Percentiles rank a stretch among this genome's conserved stretches.
Evolutionary conservation across 1,139 yeast genomes (phyloP).

Genomic region (Yamadazyma atlantica): DNA sequence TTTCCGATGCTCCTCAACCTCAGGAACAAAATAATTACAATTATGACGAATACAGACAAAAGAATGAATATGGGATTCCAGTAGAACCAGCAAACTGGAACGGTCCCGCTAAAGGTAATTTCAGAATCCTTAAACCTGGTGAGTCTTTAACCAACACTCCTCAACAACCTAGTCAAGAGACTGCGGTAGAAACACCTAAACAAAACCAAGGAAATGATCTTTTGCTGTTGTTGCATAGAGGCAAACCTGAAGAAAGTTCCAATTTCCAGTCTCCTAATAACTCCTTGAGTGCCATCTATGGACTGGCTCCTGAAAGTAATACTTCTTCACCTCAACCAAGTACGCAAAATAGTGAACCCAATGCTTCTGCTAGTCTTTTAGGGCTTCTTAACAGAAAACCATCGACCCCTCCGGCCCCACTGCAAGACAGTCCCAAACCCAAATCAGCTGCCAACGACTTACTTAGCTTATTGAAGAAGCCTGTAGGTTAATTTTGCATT

Average conservation of each 20-base stretch:
- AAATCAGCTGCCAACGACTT: conserved; percentile 16
- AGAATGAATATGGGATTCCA: conserved; percentile 2
- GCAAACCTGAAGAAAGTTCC: conserved; percentile 3
- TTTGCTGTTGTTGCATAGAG: conserved; percentile 16
- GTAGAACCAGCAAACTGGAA: not conserved
- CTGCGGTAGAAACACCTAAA: no score
- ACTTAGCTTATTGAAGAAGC: conserved; percentile 12
- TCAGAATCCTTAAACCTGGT: conserved; percentile 32
- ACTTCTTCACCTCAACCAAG: not conserved
- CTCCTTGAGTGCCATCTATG: conserved; percentile 2
- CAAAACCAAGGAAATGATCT: conserved; percentile 12
- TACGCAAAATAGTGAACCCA: not conserved
- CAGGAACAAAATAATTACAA: conserved; percentile 3
- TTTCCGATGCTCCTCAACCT: no score
- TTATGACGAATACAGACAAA: conserved; percentile 5
- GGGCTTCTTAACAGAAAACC: conserved; percentile 10
- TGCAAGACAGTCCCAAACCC: not conserved
- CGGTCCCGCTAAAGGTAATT: conserved; percentile 19
- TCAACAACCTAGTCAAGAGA: conserved; percentile 1
- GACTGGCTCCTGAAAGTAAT: not conserved
- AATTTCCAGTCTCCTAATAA: not conserved
- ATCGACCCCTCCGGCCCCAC: conserved; percentile 3
- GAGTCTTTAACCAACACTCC: conserved; percentile 19
- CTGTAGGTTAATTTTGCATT: not conserved
- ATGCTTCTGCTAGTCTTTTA: conserved; percentile 9